These are phyloP conservation scores for Alternaria sp. DNA, from an alignment of 2,329 filamentous ascomycete genomes.

Conservation along the genomic window DNA sequence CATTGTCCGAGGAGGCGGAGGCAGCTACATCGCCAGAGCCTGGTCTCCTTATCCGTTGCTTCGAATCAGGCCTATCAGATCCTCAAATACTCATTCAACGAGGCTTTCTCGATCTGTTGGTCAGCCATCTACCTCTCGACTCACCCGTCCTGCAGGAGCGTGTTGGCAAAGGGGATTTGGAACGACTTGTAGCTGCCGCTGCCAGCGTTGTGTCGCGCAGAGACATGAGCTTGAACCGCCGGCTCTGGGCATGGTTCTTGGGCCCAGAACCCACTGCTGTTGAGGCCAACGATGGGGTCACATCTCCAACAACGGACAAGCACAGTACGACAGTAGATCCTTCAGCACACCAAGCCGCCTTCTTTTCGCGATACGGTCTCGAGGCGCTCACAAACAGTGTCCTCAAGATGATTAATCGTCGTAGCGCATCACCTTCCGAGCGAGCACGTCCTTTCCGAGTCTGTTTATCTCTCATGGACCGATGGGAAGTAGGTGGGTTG, in stretches of 20 bases:
- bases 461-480: conserved; percentile 95
- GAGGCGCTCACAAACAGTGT: conserved; percentile 77
- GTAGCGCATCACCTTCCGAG: conserved; percentile 67
- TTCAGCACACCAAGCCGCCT: conserved; percentile 63
- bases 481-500: conserved; percentile 94
- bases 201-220: conserved; percentile 86
- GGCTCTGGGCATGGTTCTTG: conserved; percentile 95
- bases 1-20: conserved; percentile 63
- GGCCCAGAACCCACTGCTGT: conserved; percentile 71
- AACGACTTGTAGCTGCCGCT: conserved; percentile 82
- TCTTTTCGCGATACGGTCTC: conserved; percentile 84
- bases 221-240: conserved; percentile 95
- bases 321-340: conserved; percentile 56
- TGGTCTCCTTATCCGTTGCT: conserved; percentile 87
- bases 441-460: conserved; percentile 87
- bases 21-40: conserved; percentile 90
- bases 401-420: conserved; percentile 75
- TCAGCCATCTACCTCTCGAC: conserved; percentile 87
- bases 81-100: conserved; percentile 91
- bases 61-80: conserved; percentile 87
- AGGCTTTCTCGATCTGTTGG: conserved; percentile 90
- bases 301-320: conserved; percentile 58
- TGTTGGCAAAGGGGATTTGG: conserved; percentile 78
- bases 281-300: conserved; percentile 45
- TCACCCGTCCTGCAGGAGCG: conserved; percentile 80